Base-by-base conservation (phyloP, 306 rosid species). In the Abrus precatorius region DNA sequence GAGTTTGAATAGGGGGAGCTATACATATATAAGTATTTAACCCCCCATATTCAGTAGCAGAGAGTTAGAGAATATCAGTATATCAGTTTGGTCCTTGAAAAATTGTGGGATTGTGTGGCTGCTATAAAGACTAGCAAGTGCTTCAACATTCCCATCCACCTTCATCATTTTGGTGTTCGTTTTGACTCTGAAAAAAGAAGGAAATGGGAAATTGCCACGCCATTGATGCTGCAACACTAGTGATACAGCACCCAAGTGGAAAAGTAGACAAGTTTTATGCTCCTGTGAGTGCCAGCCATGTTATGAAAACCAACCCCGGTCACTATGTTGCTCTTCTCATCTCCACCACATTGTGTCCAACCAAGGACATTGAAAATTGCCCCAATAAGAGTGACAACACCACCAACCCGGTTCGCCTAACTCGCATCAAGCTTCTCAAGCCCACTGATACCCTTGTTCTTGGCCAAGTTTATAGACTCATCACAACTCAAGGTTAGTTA, bases 161-260 rank as follows among this genome's bases (percentile, higher is more conserved):
- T 28, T 68, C 8, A 0, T 52, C 27, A 52, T 12, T 52, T 52
- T 52, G 44, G 49, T 27, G 44, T 69, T 45, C 1, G 53, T 64
- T 12, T 30, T 34, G 20, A 1, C 36, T 40, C 13, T 43, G 3
- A 4, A 38, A 69, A 78, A 75, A n/a, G 59, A 56, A 85, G 83
- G 49, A 76, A 52, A 95, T 95, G 99, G 99, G 99, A 11, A 95
- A 95, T 72, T 95, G 99, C 52, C 99, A 95, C 83, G 99, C 99
- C 64, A 87, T 89, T 60, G 99, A 93, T 91, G 85, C 94, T 5
- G 99, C 99, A 82, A 89, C 97, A 0, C 68, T 95, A 38, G 91
- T 86, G 71, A 86, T 95, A 20, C 97, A 95, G 32, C 92, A 93
- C 57, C 97, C 97, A 2, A 88, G 52, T 89, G 99, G 99, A 27